These are phyloP conservation scores for Gomphus bonarii DNA, from an alignment of 1,284 basidiomycete species.

Conservation along the genomic window DNA sequence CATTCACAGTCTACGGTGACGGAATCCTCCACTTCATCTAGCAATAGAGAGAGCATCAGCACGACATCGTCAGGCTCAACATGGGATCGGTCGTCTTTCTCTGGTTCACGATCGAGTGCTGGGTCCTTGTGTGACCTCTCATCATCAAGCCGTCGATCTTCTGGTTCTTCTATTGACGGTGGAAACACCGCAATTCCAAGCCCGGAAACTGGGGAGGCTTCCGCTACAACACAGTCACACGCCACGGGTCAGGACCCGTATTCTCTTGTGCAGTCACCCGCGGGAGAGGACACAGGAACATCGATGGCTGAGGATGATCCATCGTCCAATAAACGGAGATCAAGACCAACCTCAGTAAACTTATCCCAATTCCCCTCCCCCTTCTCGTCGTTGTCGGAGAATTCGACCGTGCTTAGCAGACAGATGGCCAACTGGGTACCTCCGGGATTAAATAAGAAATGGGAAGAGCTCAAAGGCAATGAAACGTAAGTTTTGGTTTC, in stretches of 20 bases:
- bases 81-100: neutral
- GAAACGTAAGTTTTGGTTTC: constrained; percentile 34
- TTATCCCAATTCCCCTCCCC: constrained; percentile 19
- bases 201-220: neutral
- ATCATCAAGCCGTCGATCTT: neutral
- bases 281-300: constrained; percentile 7
- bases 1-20: constrained; percentile 13
- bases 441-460: constrained; percentile 39
- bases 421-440: constrained; percentile 38
- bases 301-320: constrained; percentile 14
- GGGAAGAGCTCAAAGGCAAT: constrained; percentile 45
- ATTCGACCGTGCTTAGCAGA: constrained; percentile 23
- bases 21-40: constrained; percentile 11
- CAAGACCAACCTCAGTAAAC: neutral
- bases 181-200: neutral
- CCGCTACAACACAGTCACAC: neutral
- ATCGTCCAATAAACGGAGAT: constrained; percentile 9
- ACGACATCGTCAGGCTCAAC: constrained; percentile 1
- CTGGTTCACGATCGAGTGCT: constrained; percentile 10
- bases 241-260: neutral
- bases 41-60: constrained; percentile 14
- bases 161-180: neutral
- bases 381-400: constrained; percentile 13
- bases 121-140: constrained; percentile 5
- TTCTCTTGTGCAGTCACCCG: neutral